phyloP scores from a whole-genome alignment of 495 filamentous ascomycete species.

The Aspergillus diversus region DNA sequence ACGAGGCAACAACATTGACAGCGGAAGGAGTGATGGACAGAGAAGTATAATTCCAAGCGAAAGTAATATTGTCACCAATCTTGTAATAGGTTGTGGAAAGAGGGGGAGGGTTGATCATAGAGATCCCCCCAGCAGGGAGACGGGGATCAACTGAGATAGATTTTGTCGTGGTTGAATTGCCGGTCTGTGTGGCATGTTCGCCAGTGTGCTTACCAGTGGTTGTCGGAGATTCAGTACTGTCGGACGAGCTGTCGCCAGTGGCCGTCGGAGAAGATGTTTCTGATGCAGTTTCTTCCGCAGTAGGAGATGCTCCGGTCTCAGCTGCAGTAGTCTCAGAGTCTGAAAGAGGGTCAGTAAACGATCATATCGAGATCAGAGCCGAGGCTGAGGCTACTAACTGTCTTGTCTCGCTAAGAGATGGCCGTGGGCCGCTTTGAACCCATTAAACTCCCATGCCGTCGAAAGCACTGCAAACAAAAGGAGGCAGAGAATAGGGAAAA shows the following conservation, averaged over 20 bases:
- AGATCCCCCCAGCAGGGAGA: constrained; percentile 70
- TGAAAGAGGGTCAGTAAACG: constrained; percentile 1
- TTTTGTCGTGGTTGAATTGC: constrained; percentile 46
- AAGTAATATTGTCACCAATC: constrained; percentile 82
- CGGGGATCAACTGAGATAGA: constrained; percentile 60
- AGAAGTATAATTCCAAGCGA: constrained; percentile 95
- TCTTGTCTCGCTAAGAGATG: constrained; percentile 35
- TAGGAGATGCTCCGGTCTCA: constrained; percentile 28
- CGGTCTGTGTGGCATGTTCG: constrained; percentile 36
- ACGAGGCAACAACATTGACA: constrained; percentile 81
- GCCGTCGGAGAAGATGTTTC: constrained; percentile 26
- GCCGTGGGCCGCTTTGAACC: constrained; percentile 33
- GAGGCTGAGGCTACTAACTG: constrained; percentile 27
- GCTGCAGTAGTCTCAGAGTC: constrained; percentile 30
- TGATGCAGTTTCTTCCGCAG: constrained; percentile 25
- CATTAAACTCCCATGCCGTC: constrained; percentile 53
- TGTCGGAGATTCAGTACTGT: constrained; percentile 27
- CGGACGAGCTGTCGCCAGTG: not conserved
- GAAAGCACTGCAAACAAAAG: constrained; percentile 51
- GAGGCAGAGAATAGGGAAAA: constrained; percentile 38
- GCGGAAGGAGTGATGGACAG: constrained; percentile 74
- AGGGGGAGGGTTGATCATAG: constrained; percentile 76
- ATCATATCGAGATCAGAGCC: not conserved
- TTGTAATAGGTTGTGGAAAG: constrained; percentile 78
- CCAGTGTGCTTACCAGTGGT: constrained; percentile 32